Evolutionary conservation across 345 rosid genomes (phyloP).

Genomic region (Eucalyptus polyanthemos): DNA sequence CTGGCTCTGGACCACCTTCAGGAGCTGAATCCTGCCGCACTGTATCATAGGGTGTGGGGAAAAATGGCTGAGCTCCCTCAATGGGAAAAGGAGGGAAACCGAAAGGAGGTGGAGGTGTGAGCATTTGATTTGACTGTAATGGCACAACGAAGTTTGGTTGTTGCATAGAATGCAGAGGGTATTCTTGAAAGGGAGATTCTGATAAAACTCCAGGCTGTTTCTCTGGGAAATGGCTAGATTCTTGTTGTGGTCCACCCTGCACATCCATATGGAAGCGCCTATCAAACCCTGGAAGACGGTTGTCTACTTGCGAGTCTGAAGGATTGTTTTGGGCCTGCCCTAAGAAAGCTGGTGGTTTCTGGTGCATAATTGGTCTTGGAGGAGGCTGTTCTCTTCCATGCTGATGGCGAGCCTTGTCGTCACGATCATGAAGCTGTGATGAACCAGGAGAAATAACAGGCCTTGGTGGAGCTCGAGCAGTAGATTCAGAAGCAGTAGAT

Average conservation of each 20-base stretch:
- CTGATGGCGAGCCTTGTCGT: constrained; percentile 39
- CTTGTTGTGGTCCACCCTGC: constrained; percentile 21
- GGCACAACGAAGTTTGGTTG: constrained; percentile 53
- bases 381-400: constrained; percentile 46
- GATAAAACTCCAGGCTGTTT: constrained; percentile 37
- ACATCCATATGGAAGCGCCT: constrained; percentile 9
- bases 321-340: constrained; percentile 45
- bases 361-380: constrained; percentile 37
- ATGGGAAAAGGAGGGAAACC: constrained; percentile 46
- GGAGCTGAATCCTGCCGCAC: constrained; percentile 23
- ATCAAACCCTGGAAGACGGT: constrained; percentile 57
- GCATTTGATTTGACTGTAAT: constrained; percentile 42
- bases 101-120: constrained; percentile 36
- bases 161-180: constrained; percentile 59
- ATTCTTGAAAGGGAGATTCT: constrained; percentile 43
- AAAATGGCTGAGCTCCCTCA: constrained; percentile 67
- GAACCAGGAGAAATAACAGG: constrained; percentile 33
- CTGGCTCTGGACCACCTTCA: constrained; percentile 64
- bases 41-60: constrained; percentile 43
- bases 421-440: constrained; percentile 43
- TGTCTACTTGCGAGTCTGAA: constrained; percentile 25
- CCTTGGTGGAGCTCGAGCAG: constrained; percentile 50
- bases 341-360: constrained; percentile 32
- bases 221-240: constrained; percentile 39
- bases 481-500: constrained; percentile 59